Percentiles rank a stretch among this genome's conserved stretches.
phyloP scores from a whole-genome alignment of 148 eudicot genomes.

The Linanthus parryae region DNA sequence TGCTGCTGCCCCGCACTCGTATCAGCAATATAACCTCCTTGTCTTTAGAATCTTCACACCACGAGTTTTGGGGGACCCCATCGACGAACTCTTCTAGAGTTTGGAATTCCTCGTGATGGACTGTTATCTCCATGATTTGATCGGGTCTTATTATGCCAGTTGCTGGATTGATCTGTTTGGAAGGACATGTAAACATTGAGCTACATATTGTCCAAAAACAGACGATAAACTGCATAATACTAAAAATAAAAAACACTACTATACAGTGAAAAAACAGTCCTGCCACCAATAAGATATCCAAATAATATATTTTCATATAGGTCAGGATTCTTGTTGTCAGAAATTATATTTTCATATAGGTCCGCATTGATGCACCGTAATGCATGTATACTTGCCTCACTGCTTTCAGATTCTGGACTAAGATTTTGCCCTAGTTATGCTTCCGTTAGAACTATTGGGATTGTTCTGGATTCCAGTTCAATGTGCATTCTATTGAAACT shows the following conservation, averaged over 20 bases:
- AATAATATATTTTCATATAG: no score
- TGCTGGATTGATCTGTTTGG: slow-evolving; percentile 71
- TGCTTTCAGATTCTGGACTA: no score
- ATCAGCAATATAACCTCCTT: slow-evolving; percentile 67
- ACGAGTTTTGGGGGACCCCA: slow-evolving; percentile 69
- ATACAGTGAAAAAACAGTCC: neutral
- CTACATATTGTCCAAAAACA: neutral
- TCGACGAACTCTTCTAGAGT: slow-evolving; percentile 75
- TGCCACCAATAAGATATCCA: neutral
- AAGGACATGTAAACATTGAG: neutral
- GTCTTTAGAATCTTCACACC: slow-evolving; percentile 96
- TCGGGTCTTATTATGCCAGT: slow-evolving; percentile 66
- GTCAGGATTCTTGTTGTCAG: neutral
- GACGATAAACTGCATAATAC: neutral
- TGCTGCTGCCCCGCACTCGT: slow-evolving; percentile 54
- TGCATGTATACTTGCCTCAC: no score
- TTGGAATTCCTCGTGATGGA: slow-evolving; percentile 67
- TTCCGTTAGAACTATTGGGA: no score
- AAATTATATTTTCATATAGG: no score
- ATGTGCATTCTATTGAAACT: no score
- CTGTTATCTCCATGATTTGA: slow-evolving; percentile 61
- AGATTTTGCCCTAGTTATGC: no score
- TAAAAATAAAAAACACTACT: neutral
- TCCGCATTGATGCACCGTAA: no score
- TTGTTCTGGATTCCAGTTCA: no score